Percentiles rank a stretch among this genome's conserved stretches.
These are phyloP conservation scores for Phaeodactylum tricornutum DNA, from an alignment of 108 stramenopile species.

Conservation along the genomic window DNA sequence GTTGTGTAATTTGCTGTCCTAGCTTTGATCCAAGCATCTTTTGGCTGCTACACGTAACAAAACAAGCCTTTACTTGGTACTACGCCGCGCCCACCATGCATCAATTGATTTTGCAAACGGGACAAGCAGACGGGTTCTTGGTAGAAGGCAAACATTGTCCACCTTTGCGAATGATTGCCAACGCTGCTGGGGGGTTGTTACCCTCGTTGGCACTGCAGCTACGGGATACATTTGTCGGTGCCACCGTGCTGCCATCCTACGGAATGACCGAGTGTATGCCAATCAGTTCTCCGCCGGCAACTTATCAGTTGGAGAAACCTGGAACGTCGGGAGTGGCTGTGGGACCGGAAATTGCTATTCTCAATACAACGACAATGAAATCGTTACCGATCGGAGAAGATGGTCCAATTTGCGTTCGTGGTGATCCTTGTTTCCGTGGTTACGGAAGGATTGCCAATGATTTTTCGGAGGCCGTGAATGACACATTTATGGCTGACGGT, in stretches of 20 bases:
- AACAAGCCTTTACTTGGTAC: conserved; percentile 42
- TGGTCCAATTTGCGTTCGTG: conserved; percentile 33
- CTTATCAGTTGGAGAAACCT: conserved; percentile 38
- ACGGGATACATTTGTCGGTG: conserved; percentile 23
- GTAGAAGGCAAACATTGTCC: not conserved
- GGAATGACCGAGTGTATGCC: conserved; percentile 81
- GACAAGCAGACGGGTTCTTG: conserved; percentile 3
- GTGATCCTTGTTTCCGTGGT: conserved; percentile 26
- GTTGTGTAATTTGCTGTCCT: conserved; percentile 51
- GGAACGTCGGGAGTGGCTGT: conserved; percentile 39
- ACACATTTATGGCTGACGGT: conserved; percentile 34
- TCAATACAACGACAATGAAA: conserved; percentile 8
- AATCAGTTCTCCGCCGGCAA: conserved; percentile 40
- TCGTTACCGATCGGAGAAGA: conserved; percentile 14
- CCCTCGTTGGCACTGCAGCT: conserved; percentile 39
- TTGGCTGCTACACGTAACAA: conserved; percentile 16
- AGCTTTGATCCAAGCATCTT: conserved; percentile 36
- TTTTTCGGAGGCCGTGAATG: not conserved
- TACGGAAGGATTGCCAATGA: conserved; percentile 10
- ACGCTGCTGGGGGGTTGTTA: conserved; percentile 56
- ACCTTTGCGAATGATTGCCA: conserved; percentile 50
- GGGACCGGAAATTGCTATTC: conserved; percentile 35
- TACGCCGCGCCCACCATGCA: conserved; percentile 75
- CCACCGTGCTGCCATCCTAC: conserved; percentile 44
- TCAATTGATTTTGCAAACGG: conserved; percentile 37